phyloP scores from a whole-genome alignment of 805 yeast genomes.

The Kockiozyma suomiensis region DNA sequence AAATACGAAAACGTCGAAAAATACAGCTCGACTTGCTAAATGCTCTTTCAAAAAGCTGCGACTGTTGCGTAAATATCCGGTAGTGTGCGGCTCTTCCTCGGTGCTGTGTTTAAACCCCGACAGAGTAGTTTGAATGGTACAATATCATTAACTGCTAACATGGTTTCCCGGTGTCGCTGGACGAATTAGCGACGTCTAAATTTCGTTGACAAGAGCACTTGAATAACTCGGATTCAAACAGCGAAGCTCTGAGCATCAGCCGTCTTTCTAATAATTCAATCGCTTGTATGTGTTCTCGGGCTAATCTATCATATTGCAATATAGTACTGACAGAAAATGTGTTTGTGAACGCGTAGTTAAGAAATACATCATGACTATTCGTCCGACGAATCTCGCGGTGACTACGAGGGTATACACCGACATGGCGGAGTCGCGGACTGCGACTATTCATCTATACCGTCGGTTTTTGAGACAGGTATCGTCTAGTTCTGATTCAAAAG shows the following conservation, averaged over 20 bases:
- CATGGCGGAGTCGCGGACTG: slow-evolving; percentile 59
- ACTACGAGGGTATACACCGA: slow-evolving; percentile 69
- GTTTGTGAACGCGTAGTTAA: no score
- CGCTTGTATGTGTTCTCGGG: not conserved
- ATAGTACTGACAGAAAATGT: no score
- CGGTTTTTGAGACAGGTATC: slow-evolving; percentile 60
- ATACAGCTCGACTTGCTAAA: no score
- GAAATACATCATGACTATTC: slow-evolving; percentile 52
- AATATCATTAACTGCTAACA: slow-evolving; percentile 1
- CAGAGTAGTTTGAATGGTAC: not conserved
- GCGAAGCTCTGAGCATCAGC: no score
- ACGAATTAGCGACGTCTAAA: slow-evolving; percentile 5
- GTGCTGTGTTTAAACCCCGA: no score
- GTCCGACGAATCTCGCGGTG: slow-evolving; percentile 83
- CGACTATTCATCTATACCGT: slow-evolving; percentile 73
- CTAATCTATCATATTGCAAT: no score
- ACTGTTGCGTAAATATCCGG: no score
- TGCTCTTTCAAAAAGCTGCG: no score
- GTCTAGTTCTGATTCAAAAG: slow-evolving; percentile 29
- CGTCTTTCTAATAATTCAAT: no score
- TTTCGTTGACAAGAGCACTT: not conserved
- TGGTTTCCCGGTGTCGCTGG: not conserved
- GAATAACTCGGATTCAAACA: not conserved
- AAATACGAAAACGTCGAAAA: no score
- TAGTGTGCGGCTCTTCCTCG: no score